Evolutionary conservation across 345 rosid species (phyloP), one percentile per base, ranked within the genome.

Genomic region (Murraya koenigii): DNA sequence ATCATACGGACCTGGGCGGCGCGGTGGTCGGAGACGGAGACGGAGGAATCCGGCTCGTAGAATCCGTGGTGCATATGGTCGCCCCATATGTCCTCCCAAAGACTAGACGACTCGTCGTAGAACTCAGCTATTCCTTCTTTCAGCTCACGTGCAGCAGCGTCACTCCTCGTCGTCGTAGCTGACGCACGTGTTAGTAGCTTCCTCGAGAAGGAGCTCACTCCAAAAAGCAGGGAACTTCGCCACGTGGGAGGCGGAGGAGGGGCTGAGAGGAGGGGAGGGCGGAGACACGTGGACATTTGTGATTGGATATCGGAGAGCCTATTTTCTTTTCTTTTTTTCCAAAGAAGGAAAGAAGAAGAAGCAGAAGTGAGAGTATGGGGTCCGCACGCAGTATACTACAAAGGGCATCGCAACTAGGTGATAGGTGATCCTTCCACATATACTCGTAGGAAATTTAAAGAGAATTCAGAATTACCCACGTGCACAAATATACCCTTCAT

Each of bases 41-140:
- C 87, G 23, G 76, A 63, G 23, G 83, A 78, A 30, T 74, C 77
- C 3, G 87, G 81, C 5, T 90, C 91, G 81, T 95, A 95, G 76
- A 87, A 95, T 28, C 99, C 99, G 67, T 95, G 99, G 82, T 95
- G 99, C 98, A 95, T 90, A 69, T 95, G 99, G 77, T 93, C 95
- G 41, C 99, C 99, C 99, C 99, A 95, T 4, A 95, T 82, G 66
- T 88, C 86, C 73, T 95, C 98, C 98, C 97, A 95, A 7, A 89
- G 0, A 1, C 88, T 90, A 1, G 98, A 91, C 19, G 97, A 93
- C 89, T 93, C 89, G 84, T 95, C 95, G 87, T 93, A 95, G 35
- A 93, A 85, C n/a, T 85, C 95, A 0, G 98, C 94, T 35, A 95
- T 95, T 23, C 97, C 97, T 71, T 90, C 69, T 66, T 81, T 84